phyloP scores from a whole-genome alignment of 2,329 filamentous ascomycete genomes.

The Penicillium vulpinum region DNA sequence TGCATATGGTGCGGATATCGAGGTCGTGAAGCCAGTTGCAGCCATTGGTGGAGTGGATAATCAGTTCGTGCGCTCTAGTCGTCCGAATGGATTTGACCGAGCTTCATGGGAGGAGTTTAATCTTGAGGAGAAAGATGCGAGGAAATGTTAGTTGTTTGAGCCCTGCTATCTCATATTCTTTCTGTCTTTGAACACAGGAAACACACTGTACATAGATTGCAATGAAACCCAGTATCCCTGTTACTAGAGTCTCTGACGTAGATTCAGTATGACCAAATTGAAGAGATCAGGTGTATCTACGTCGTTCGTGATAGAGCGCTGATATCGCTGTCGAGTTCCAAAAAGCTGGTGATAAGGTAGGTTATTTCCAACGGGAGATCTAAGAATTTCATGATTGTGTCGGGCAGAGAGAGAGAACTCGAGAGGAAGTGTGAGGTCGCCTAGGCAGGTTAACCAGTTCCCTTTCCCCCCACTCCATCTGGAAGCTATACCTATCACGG shows the following conservation, averaged over 20 bases:
- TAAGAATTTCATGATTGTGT: background rate
- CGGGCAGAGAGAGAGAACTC: no score
- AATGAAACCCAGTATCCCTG: background rate
- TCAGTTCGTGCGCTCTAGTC: conserved; percentile 49
- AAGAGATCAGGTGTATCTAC: no score
- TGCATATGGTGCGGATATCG: conserved; percentile 49
- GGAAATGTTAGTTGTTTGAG: conserved; percentile 17
- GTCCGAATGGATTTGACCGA: conserved; percentile 55
- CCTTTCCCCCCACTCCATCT: no score
- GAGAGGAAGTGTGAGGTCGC: no score
- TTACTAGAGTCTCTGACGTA: background rate
- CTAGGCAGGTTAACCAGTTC: no score
- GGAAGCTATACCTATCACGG: no score
- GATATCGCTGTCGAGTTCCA: background rate
- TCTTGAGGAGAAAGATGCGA: conserved; percentile 28
- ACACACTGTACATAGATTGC: conserved; percentile 6
- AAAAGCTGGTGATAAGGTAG: background rate
- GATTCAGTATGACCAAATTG: no score
- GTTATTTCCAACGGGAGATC: background rate
- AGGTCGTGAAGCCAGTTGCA: conserved; percentile 49
- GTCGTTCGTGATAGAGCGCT: no score
- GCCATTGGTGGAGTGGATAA: conserved; percentile 51
- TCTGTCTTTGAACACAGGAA: background rate
- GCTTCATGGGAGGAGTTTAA: conserved; percentile 48
- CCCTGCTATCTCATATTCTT: background rate